Conservation (phyloP, 2,329 filamentous ascomycete genomes). For the Metarhizium anisopliae region DNA sequence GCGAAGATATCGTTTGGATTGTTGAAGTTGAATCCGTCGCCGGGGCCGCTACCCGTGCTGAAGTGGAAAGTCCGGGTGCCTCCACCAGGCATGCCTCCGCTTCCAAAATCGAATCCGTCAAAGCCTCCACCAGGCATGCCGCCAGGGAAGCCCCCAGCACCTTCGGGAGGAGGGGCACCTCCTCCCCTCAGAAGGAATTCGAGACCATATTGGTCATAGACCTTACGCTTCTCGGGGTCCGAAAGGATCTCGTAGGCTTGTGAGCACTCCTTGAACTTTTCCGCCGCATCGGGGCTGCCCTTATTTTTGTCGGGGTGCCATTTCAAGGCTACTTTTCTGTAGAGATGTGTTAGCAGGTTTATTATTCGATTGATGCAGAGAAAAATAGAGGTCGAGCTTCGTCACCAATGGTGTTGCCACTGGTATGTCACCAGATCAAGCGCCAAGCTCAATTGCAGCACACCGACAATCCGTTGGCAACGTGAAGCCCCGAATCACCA, state of each 20-base stretch:
- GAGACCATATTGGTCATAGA: conserved; percentile 89
- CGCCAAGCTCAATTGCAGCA: background rate
- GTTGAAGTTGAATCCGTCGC: conserved; percentile 69
- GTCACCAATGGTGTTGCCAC: background rate
- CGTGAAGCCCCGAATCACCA: background rate
- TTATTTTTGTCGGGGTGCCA: conserved; percentile 98
- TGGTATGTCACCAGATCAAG: too few species aligned
- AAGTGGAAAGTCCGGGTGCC: conserved; percentile 56
- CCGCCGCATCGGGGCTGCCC: conserved; percentile 71
- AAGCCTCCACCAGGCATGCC: conserved; percentile 48
- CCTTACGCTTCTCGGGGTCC: conserved; percentile 92
- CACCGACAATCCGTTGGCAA: background rate
- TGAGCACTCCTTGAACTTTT: conserved; percentile 97
- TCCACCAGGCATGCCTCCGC: conserved; percentile 29
- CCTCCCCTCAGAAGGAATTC: conserved; percentile 85
- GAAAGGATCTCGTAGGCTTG: conserved; percentile 98
- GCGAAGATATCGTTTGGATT: conserved; percentile 78
- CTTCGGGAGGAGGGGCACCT: conserved; percentile 53
- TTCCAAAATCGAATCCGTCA: conserved; percentile 42
- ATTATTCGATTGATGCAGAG: background rate
- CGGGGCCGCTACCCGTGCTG: conserved; percentile 42
- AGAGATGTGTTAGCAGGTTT: background rate
- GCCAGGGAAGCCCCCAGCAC: conserved; percentile 46
- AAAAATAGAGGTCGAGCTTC: background rate
- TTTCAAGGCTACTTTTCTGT: conserved; percentile 78